Percentiles rank a stretch among this genome's conserved stretches.
Evolutionary conservation across 768 basidiomycete species (phyloP).

Genomic region (Antrodiella citrinella): DNA sequence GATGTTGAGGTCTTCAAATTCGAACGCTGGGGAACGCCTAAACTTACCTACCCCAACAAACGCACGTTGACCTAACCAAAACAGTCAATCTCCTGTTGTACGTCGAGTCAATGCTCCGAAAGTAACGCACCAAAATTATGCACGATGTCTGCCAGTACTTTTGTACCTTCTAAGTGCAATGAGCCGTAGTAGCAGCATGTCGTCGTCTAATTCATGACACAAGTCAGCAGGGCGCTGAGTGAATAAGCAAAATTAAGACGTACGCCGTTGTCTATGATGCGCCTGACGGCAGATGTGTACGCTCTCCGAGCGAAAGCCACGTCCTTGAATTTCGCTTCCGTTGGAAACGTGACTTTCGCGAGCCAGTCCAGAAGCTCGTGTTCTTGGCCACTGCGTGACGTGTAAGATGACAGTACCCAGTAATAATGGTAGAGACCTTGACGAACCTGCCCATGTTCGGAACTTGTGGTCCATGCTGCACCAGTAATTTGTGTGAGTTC

Average conservation of each 20-base stretch:
- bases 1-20: neutral
- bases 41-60: constrained; percentile 66
- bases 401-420: neutral
- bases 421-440: too few species aligned
- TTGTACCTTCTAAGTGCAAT: constrained; percentile 74
- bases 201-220: too few species aligned
- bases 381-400: constrained; percentile 57
- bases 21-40: neutral
- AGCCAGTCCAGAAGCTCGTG: constrained; percentile 90
- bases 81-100: neutral
- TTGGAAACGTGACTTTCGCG: constrained; percentile 76
- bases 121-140: constrained; percentile 43
- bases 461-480: constrained; percentile 73
- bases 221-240: too few species aligned
- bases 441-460: constrained; percentile 57
- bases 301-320: constrained; percentile 55
- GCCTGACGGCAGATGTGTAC: constrained; percentile 66
- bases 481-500: neutral
- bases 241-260: constrained; percentile 24
- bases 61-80: constrained; percentile 81
- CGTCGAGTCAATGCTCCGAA: too few species aligned
- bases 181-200: constrained; percentile 91
- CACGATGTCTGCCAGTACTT: constrained; percentile 70
- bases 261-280: constrained; percentile 70
- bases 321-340: constrained; percentile 71